Evolutionary conservation across 805 yeast species (phyloP).

Genomic region (Barnettozyma botsteinii): DNA sequence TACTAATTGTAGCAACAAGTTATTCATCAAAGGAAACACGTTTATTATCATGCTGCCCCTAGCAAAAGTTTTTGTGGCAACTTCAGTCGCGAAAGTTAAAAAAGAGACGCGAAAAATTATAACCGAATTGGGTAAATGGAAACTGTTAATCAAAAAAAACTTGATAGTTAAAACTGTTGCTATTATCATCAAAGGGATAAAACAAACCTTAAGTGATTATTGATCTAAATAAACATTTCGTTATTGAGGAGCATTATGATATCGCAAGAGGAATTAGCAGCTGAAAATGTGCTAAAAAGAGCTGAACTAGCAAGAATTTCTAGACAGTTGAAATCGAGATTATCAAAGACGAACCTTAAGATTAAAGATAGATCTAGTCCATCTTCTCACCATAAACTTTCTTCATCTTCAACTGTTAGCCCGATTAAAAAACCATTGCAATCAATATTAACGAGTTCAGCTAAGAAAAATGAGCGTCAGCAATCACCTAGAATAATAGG

Average conservation of each 20-base stretch:
- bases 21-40: too few species aligned
- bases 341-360: constrained; percentile 36
- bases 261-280: constrained; percentile 34
- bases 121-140: constrained; percentile 3
- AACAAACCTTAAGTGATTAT: too few species aligned
- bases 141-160: neutral
- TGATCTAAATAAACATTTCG: neutral
- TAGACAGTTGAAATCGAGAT: constrained; percentile 36
- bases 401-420: neutral
- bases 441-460: neutral
- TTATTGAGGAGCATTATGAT: too few species aligned
- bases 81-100: too few species aligned
- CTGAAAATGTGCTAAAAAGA: constrained; percentile 38
- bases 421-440: constrained; percentile 4
- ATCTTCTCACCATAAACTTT: neutral
- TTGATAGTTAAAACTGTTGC: too few species aligned
- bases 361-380: constrained; percentile 9
- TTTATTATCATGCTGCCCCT: neutral
- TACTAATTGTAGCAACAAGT: too few species aligned
- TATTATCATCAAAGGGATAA: neutral
- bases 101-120: neutral
- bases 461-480: neutral
- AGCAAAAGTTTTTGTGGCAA: neutral
- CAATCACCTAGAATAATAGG: neutral
- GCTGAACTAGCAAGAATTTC: constrained; percentile 43